These are phyloP conservation scores for Tothia fuscella DNA, from an alignment of 2,329 filamentous ascomycete genomes.

Conservation along the genomic window DNA sequence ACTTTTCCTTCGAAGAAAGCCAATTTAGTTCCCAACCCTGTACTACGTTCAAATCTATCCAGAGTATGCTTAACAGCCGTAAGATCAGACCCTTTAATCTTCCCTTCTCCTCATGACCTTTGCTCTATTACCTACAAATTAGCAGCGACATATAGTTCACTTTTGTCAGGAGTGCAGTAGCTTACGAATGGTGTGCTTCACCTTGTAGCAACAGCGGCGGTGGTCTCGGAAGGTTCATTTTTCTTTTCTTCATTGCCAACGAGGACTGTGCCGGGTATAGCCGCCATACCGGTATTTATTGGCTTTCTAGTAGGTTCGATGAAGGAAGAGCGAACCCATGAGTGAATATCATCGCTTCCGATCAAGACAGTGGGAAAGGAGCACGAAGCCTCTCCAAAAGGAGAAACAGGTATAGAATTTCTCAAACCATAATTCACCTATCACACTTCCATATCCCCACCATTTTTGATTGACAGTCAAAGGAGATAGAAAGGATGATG, in stretches of 20 bases:
- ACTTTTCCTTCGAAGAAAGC: background rate
- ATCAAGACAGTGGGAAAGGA: no score
- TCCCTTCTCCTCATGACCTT: background rate
- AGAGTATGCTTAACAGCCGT: background rate
- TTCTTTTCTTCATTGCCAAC: no score
- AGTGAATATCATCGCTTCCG: background rate
- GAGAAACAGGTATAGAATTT: no score
- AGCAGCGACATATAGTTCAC: background rate
- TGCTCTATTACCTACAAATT: background rate
- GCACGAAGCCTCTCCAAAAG: no score
- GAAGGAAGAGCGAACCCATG: background rate
- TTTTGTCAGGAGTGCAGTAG: background rate
- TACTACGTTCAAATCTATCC: background rate
- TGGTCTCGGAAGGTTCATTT: no score
- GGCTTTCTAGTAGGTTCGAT: background rate
- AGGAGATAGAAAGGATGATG: no score
- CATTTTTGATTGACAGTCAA: no score
- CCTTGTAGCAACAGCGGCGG: background rate
- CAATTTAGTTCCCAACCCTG: background rate
- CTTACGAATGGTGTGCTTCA: background rate
- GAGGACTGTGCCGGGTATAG: background rate
- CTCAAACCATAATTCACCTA: no score
- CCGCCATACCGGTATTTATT: background rate
- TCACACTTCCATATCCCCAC: no score
- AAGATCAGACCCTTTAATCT: background rate